These are phyloP conservation scores for Hypoxylon fragiforme DNA, from an alignment of 495 filamentous ascomycete genomes.

Conservation along the genomic window DNA sequence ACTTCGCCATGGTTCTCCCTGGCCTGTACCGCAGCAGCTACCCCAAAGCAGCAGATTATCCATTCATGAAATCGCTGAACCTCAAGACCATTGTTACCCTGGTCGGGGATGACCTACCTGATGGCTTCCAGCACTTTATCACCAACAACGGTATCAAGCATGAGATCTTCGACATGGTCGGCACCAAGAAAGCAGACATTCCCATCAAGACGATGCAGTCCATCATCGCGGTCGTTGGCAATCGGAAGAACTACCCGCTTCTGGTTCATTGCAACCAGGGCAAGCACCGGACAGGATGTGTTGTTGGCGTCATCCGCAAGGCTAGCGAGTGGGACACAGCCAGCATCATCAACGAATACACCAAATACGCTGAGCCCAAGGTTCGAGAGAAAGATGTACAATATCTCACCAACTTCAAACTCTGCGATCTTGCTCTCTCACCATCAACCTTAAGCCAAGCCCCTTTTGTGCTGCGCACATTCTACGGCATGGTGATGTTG, in stretches of 20 bases:
- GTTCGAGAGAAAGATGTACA: constrained; percentile 54
- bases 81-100: constrained; percentile 81
- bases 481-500: constrained; percentile 25
- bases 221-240: constrained; percentile 65
- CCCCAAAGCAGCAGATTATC: constrained; percentile 64
- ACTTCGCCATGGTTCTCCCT: constrained; percentile 67
- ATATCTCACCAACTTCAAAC: constrained; percentile 50
- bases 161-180: constrained; percentile 67
- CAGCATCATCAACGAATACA: constrained; percentile 68
- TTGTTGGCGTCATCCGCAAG: constrained; percentile 72
- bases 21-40: constrained; percentile 80
- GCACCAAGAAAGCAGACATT: constrained; percentile 73
- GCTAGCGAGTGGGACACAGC: constrained; percentile 60
- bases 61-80: constrained; percentile 62
- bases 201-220: constrained; percentile 63
- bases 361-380: constrained; percentile 67
- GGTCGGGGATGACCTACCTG: constrained; percentile 64
- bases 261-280: constrained; percentile 90
- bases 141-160: constrained; percentile 65
- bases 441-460: neutral
- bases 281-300: constrained; percentile 85
- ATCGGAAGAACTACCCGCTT: constrained; percentile 70
- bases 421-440: constrained; percentile 24
- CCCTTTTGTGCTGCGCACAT: constrained; percentile 10
- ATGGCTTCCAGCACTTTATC: constrained; percentile 64